A percentile compares a stretch with the other conserved stretches of the same genome.
Conservation (phyloP, 805 yeast genomes). For the Saturnispora bothae region DNA sequence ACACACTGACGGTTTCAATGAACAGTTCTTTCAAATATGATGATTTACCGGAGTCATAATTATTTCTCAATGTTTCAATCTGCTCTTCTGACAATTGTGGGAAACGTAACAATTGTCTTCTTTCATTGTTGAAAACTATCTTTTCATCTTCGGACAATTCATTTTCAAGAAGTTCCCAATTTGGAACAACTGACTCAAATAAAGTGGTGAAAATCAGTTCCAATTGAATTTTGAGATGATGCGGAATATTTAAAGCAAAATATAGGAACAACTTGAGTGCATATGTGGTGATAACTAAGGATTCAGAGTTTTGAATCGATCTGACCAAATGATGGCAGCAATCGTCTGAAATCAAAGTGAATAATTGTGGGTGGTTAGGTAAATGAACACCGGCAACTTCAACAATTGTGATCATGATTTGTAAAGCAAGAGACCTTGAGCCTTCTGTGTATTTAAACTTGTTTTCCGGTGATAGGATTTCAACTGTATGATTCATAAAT, state of each 20-base stretch:
- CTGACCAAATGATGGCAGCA: constrained; percentile 80
- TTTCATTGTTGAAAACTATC: constrained; percentile 23
- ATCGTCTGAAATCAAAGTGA: constrained; percentile 63
- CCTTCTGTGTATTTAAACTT: constrained; percentile 80
- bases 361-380: constrained; percentile 50
- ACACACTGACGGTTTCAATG: constrained; percentile 70
- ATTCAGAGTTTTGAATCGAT: constrained; percentile 64
- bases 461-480: constrained; percentile 73
- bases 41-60: constrained; percentile 37
- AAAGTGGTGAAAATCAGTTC: constrained; percentile 61
- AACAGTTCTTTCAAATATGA: constrained; percentile 63
- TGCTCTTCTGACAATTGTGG: constrained; percentile 21
- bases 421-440: constrained; percentile 73
- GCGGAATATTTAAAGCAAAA: constrained; percentile 55
- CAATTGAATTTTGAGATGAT: constrained; percentile 63
- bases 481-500: constrained; percentile 61
- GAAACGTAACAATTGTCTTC: constrained; percentile 19
- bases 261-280: constrained; percentile 70
- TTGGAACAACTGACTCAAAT: constrained; percentile 33
- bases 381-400: constrained; percentile 69
- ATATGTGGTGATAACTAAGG: constrained; percentile 60
- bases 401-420: constrained; percentile 63
- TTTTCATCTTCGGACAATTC: constrained; percentile 22
- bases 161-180: constrained; percentile 18
- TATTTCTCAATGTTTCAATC: constrained; percentile 20